Percentiles rank a stretch among this genome's conserved stretches.
phyloP scores from a whole-genome alignment of 805 yeast genomes.

The Cyberlindnera euphorbiae region DNA sequence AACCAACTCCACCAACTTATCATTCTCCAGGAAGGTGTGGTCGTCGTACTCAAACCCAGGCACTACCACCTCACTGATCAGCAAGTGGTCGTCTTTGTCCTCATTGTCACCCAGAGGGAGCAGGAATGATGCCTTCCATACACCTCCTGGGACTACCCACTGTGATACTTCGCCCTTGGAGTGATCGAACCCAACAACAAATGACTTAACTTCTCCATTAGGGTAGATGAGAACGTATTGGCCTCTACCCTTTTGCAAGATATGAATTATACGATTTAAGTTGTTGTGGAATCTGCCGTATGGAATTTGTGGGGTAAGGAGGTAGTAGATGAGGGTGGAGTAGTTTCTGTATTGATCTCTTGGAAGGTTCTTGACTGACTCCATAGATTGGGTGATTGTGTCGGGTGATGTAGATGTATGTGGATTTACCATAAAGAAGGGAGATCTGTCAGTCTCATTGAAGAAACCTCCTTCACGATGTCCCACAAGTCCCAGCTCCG shows the following conservation, averaged over 20 bases:
- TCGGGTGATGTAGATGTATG: conserved; percentile 1
- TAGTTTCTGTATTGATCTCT: conserved; percentile 31
- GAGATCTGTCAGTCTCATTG: conserved; percentile 52
- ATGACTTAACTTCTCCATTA: conserved; percentile 43
- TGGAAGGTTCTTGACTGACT: not conserved
- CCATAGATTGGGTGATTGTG: not conserved
- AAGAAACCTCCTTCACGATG: conserved; percentile 58
- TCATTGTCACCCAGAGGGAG: conserved; percentile 32
- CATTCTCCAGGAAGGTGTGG: conserved; percentile 39
- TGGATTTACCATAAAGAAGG: conserved; percentile 37
- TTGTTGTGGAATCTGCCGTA: conserved; percentile 48
- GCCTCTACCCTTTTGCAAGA: conserved; percentile 51
- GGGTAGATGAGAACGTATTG: conserved; percentile 51
- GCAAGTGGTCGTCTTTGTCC: conserved; percentile 35
- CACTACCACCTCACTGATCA: conserved; percentile 55
- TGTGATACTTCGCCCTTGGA: conserved; percentile 46
- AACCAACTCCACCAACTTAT: conserved; percentile 30
- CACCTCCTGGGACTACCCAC: conserved; percentile 63
- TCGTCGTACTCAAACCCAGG: conserved; percentile 59
- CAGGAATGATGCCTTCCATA: conserved; percentile 51
- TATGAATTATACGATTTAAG: conserved; percentile 49
- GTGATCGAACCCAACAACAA: conserved; percentile 48
- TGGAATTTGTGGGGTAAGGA: conserved; percentile 46
- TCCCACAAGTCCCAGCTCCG: conserved; percentile 32
- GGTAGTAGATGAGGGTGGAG: conserved; percentile 49